These are phyloP conservation scores for Backusella parvicylindrica DNA, from an alignment of 192 early-diverging fungal genomes.

Conservation along the genomic window DNA sequence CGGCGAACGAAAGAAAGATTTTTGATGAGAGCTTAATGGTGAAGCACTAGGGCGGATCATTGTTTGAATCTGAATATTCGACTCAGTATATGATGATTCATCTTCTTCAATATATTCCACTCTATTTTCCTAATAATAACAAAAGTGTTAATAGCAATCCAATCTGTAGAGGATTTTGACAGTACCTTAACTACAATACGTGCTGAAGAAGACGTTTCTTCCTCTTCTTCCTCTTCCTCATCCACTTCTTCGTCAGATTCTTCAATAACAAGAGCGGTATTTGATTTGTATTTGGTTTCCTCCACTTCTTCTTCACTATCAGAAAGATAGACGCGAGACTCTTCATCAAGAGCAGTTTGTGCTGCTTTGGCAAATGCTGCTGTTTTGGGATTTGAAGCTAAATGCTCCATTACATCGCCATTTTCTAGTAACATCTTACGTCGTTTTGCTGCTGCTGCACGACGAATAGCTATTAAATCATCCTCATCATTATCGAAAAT, in stretches of 20 bases:
- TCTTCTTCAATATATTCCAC: not conserved
- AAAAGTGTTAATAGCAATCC: not conserved
- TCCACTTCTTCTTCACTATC: conserved; percentile 32
- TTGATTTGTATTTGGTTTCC: not conserved
- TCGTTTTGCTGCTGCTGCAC: conserved; percentile 22
- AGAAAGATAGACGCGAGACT: conserved; percentile 17
- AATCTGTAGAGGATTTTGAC: not conserved
- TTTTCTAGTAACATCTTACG: conserved; percentile 12
- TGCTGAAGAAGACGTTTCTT: not conserved
- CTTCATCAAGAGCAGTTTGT: conserved; percentile 11
- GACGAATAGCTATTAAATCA: conserved; percentile 30
- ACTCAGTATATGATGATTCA: not conserved
- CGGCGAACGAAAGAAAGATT: conserved; percentile 12
- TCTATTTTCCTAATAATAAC: not conserved
- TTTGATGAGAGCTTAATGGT: not conserved
- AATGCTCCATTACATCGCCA: conserved; percentile 22
- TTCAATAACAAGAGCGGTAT: not conserved
- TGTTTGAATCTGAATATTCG: not conserved
- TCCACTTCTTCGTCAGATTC: conserved; percentile 16
- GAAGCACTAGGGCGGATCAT: not conserved
- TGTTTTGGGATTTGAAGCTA: conserved; percentile 29
- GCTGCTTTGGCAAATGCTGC: conserved; percentile 42
- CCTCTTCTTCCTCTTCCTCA: not conserved
- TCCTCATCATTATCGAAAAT: conserved; percentile 30
- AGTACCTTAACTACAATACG: not conserved